Evolutionary conservation across 2,329 filamentous ascomycete genomes (phyloP), one percentile per base, ranked within the genome.

Genomic region (Orbilia blumenaviensis): DNA sequence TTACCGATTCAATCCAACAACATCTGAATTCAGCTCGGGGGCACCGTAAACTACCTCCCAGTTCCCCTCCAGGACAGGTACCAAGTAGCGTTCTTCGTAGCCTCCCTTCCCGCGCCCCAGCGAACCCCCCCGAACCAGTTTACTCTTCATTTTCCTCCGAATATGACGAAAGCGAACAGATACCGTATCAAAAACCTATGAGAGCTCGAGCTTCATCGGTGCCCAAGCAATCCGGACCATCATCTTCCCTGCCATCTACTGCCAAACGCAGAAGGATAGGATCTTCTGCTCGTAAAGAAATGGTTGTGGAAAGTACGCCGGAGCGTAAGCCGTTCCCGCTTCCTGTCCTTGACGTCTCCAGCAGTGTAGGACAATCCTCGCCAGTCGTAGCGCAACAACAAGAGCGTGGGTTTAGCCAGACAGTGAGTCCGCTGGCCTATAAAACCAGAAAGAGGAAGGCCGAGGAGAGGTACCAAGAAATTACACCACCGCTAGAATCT

Each of bases 301-400:
- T 76, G 25, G 23, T 76, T 21, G 72, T 76, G 12, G 72, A 76
- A 32, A 60, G 56, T 36, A 76, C 72, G n/a, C 72, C 72, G 29
- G 64, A 76, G 27, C 27, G 46, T 63, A 76, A 76, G 50, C 25
- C 66, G 46, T 68, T 61, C 50, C 58, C 62, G 23, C 46, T 61
- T 34, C 46, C 38, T 14, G 38, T 32, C 29, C 25, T 61, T 3
- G 36, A 42, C 9, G 3, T 46, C 27, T 62, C 56, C 1, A 63
- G 50, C 23, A 69, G 58, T 18, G 10, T 29, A n/a, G 23, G 16
- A 12, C 46, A 44, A 23, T 66, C 72, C 10, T 69, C 72, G 14
- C 71, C 71, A 14, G 48, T 18, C 6, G 32, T 21, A 5, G 25
- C 48, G 1, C 2, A 21, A 16, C 16, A 8, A n/a, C 48, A 54